Base-by-base conservation (phyloP, 192 early-diverging fungal genomes). In the Rhizophagus sp. region DNA sequence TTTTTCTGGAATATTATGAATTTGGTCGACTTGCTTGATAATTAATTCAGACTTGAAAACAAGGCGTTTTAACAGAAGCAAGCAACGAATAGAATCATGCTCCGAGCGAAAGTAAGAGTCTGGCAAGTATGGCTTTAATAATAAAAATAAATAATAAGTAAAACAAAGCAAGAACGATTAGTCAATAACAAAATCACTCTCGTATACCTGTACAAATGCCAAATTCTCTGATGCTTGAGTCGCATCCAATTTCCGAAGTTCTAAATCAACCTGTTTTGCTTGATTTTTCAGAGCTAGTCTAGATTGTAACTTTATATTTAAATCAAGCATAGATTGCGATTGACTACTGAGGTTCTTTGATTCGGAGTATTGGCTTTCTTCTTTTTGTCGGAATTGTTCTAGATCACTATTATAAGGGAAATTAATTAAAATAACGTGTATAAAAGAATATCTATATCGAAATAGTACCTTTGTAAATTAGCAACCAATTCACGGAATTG, bases 251-350 rank as follows among this genome's bases (percentile, higher is more conserved):
- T 94, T 93, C 15, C 94, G 91, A 73, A 98, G 85, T 76, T 97
- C 96, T 50, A 97, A 84, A 84, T 98, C 97, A 52, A 98, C 92
- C 17, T 94, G 89, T 85, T 95, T 96, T 25, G 96, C 94, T 79
- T 96, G 92, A 5, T 94, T 90, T 82, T 96, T 96, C 83, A 92
- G 89, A 12, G 89, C 91, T 0, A n/a, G n/a, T n/a, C 95, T 92
- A 19, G 89, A 89, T 82, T 95, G 94, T 63, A 98, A 85, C 67
- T 95, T 93, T 71, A 95, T 81, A 70, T 93, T 96, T 22, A 95
- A 88, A 19, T 86, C 90, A 78, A 95, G 82, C 92, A 96, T 94
- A 17, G 90, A 92, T 79, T 96, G 96, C 9, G 93, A 90, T 83
- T 89, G 89, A 47, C 90, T 92, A 78, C 87, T 90, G 2, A 92